phyloP scores from a whole-genome alignment of 306 rosid species.

The Cyamopsis tetragonoloba region DNA sequence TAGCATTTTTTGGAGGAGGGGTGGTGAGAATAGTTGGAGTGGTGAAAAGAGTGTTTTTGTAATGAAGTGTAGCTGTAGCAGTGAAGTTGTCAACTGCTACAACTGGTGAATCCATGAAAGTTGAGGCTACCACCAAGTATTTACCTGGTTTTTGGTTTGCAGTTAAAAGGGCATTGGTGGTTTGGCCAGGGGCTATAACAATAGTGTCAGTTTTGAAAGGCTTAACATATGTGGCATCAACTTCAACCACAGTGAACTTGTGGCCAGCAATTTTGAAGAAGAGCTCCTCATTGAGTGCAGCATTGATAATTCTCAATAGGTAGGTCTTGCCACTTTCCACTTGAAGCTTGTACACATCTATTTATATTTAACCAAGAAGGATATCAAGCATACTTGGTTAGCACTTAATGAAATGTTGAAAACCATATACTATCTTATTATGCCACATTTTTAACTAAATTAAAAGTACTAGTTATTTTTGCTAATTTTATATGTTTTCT shows the following conservation, averaged over 20 bases:
- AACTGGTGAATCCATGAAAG: conserved; percentile 65
- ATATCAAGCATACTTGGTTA: not conserved
- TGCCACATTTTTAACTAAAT: too few relatives aligned
- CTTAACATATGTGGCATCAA: conserved; percentile 75
- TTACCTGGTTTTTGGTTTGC: conserved; percentile 55
- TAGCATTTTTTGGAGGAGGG: conserved; percentile 68
- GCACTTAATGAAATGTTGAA: not conserved
- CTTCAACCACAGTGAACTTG: conserved; percentile 61
- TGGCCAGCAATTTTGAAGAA: conserved; percentile 84
- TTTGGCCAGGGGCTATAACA: conserved; percentile 76
- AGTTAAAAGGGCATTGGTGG: conserved; percentile 67
- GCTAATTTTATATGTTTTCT: too few relatives aligned
- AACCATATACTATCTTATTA: too few relatives aligned
- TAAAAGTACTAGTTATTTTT: too few relatives aligned
- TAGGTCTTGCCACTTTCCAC: conserved; percentile 61
- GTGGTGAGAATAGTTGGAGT: conserved; percentile 42
- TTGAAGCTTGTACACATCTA: conserved; percentile 55
- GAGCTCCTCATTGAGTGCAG: conserved; percentile 92
- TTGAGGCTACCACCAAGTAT: conserved; percentile 58
- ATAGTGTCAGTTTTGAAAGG: conserved; percentile 61
- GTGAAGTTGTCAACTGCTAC: conserved; percentile 60
- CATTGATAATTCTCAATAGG: conserved; percentile 68
- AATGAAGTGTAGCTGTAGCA: conserved; percentile 63
- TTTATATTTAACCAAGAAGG: not conserved
- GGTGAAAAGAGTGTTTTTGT: conserved; percentile 44